These are phyloP conservation scores for Aspergillaceae sp. DNA, from an alignment of 2,329 filamentous ascomycete genomes.

Conservation along the genomic window DNA sequence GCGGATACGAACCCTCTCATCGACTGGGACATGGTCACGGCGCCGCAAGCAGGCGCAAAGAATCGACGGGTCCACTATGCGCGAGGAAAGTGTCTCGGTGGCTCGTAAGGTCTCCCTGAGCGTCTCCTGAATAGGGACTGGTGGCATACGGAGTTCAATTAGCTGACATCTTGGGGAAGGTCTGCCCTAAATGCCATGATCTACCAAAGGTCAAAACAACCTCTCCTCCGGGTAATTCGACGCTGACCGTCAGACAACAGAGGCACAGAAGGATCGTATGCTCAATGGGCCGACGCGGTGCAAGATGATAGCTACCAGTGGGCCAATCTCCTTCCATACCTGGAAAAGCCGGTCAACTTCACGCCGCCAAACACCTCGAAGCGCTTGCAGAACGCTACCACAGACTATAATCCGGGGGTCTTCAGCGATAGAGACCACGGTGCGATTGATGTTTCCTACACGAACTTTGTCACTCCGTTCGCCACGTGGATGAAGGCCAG, in stretches of 20 bases:
- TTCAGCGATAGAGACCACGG: constrained; percentile 22
- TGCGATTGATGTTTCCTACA: constrained; percentile 35
- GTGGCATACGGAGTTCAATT: not conserved
- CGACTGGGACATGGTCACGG: constrained; percentile 21
- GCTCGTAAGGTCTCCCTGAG: constrained; percentile 11
- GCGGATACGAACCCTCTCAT: constrained; percentile 1
- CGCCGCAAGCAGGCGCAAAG: constrained; percentile 15
- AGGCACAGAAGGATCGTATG: constrained; percentile 12
- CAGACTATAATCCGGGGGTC: constrained; percentile 12
- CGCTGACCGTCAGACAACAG: too few relatives aligned
- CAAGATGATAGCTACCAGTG: constrained; percentile 22
- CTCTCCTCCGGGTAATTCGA: too few relatives aligned
- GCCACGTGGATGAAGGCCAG: constrained; percentile 32
- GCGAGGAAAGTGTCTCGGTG: constrained; percentile 21
- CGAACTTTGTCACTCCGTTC: constrained; percentile 34
- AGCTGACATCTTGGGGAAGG: constrained; percentile 3
- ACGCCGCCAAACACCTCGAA: constrained; percentile 15
- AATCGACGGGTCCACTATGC: constrained; percentile 17
- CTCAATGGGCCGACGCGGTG: constrained; percentile 19
- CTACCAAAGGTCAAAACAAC: constrained; percentile 18
- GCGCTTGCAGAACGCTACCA: constrained; percentile 18
- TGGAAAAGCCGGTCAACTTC: constrained; percentile 19
- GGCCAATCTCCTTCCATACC: constrained; percentile 17
- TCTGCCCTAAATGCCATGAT: constrained; percentile 22
- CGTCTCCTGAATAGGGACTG: too few relatives aligned